Conservation (phyloP, 177 flowering plant genomes). For the Vitis hybrid region DNA sequence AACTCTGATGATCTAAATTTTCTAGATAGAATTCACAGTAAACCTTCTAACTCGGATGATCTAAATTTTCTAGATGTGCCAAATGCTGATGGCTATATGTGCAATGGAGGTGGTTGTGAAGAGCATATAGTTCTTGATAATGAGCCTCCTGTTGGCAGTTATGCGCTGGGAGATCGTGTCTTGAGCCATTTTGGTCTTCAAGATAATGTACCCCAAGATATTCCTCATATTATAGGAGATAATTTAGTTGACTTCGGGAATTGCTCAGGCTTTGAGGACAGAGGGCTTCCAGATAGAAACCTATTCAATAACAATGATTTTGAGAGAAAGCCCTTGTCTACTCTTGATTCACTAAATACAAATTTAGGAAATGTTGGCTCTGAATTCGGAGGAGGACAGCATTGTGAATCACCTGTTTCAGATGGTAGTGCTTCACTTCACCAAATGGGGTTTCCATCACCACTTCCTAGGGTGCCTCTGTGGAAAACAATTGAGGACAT, state of each 20-base stretch:
- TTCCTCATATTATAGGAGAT: constrained; percentile 22
- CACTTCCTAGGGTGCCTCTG: constrained; percentile 29
- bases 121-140: constrained; percentile 2
- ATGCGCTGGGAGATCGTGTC: constrained; percentile 28
- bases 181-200: constrained; percentile 29
- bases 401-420: constrained; percentile 36
- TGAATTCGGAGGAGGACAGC: constrained; percentile 34
- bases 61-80: constrained; percentile 37
- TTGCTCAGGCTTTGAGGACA: constrained; percentile 21
- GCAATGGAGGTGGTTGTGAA: constrained; percentile 20
- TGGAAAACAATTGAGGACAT: constrained; percentile 47
- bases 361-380: constrained; percentile 22
- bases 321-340: constrained; percentile 19
- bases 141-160: constrained; percentile 22
- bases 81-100: constrained; percentile 25
- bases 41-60: constrained; percentile 31
- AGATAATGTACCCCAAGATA: constrained; percentile 16
- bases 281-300: constrained; percentile 20
- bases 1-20: constrained; percentile 26
- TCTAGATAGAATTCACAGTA: constrained; percentile 33
- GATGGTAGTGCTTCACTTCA: constrained; percentile 37
- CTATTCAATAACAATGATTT: constrained; percentile 23
- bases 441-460: constrained; percentile 39
- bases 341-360: constrained; percentile 24
- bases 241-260: constrained; percentile 14